Base-by-base conservation (phyloP, 345 rosid genomes). In the Crucihimalaya himalaica region DNA sequence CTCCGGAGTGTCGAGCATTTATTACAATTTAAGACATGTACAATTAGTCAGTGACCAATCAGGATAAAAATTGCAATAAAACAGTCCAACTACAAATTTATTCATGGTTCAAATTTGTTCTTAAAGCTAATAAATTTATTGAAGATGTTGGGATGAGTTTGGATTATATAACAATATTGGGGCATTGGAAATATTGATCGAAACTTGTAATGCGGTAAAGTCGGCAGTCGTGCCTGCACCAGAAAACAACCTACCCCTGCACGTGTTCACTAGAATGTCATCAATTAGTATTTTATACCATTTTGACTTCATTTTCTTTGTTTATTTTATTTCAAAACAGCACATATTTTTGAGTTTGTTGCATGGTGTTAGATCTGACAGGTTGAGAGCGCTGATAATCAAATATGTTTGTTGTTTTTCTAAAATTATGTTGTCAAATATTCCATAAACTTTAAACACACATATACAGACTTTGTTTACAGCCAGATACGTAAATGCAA, bases 191-290 rank as follows among this genome's bases (percentile, higher is more conserved):
- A 66, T 29, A 67, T 19, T 51, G 63, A 67, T 48, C 28, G 68
- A 59, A 74, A 66, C 68, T 75, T 75, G n/a, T 50, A 14, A 40
- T 60, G 53, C 66, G 62, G 68, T 59, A 39, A 28, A 62, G 80
- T 63, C 71, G 75, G 80, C 66, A 76, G 75, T 70, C 32, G 28
- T 54, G 39, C 66, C 76, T 76, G 34, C 80, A 76, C 80, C 71
- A 76, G 75, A 76, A 70, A 63, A 70, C 80, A 70, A 63, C 71
- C 37, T 54, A 18, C 66, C 46, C 66, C 40, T 50, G 59, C 74
- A 70, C 62, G 76, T 70, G 66, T 37, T 53, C 56, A 40, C 51
- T 4, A 20, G 15, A 23, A 11, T 40, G 15, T 35, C 23, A 15
- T 54, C 48, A 43, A 5, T n/a, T n/a, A n/a, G n/a, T 65, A 65